Evolutionary conservation across 768 basidiomycete genomes (phyloP).

Genomic region (Hypholoma fasciculare): DNA sequence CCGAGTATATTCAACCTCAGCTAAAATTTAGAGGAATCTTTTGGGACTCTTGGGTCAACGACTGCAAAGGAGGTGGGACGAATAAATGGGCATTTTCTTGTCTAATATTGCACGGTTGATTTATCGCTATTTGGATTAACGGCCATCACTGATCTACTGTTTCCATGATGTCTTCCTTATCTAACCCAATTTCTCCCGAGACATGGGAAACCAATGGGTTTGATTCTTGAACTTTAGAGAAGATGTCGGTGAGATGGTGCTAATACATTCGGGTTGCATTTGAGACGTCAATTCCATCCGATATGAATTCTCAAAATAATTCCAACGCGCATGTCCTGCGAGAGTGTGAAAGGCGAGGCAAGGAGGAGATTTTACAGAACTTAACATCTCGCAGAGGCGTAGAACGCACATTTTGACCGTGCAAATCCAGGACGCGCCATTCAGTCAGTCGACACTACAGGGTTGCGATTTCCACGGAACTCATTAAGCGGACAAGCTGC

Average conservation of each 20-base stretch:
- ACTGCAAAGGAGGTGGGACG: no score
- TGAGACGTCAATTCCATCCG: no score
- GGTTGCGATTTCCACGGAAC: slow-evolving; percentile 19
- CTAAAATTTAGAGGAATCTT: no score
- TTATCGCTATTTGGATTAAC: not conserved
- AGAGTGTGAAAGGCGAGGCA: no score
- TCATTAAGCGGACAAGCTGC: not conserved
- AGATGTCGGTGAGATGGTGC: not conserved
- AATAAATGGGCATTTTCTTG: no score
- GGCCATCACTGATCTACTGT: slow-evolving; percentile 4
- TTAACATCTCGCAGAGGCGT: no score
- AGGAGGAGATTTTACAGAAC: no score
- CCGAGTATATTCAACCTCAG: no score
- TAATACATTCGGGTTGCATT: not conserved
- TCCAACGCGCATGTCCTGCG: no score
- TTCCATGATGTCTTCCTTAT: slow-evolving; percentile 3
- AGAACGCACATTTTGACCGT: not conserved
- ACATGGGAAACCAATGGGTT: not conserved
- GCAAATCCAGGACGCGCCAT: not conserved
- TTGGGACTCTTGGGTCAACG: no score
- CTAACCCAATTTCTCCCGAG: not conserved
- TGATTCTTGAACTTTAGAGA: not conserved
- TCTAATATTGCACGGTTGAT: no score
- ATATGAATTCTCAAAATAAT: no score
- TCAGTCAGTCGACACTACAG: not conserved